Evolutionary conservation across 306 rosid genomes (phyloP).

Genomic region (Gynostemma pentaphyllum): DNA sequence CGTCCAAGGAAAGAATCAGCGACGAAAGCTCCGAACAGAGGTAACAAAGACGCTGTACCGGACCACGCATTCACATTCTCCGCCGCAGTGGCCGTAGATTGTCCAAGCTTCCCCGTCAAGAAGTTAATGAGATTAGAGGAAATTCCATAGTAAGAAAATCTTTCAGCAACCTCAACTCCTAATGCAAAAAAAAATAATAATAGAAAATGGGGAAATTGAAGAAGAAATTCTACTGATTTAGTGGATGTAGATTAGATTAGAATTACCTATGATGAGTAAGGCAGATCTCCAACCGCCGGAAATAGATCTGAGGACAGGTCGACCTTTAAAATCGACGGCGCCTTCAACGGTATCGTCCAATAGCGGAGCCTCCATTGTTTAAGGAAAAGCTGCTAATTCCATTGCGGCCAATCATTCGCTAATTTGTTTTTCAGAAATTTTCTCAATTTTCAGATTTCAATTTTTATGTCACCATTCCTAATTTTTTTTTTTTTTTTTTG

Average conservation of each 20-base stretch:
- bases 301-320: constrained; percentile 9
- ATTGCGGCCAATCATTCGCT: no score
- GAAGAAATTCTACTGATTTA: not conserved
- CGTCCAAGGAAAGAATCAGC: constrained; percentile 37
- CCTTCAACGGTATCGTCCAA: constrained; percentile 18
- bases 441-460: no score
- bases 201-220: not conserved
- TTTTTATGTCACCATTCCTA: no score
- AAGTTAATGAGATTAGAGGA: constrained; percentile 25
- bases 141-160: constrained; percentile 33
- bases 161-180: constrained; percentile 42
- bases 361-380: constrained; percentile 1
- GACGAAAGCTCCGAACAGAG: constrained; percentile 29
- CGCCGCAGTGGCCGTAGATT: constrained; percentile 31
- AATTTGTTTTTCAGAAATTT: no score
- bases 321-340: constrained; percentile 24
- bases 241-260: no score
- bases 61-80: constrained; percentile 29
- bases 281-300: constrained; percentile 49
- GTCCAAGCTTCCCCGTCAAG: constrained; percentile 27
- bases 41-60: constrained; percentile 25
- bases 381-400: no score
- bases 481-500: no score
- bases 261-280: constrained; percentile 29
- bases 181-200: no score